Conservation (phyloP, 371 early-diverging fungal genomes). For the Rhizopus sp. region DNA sequence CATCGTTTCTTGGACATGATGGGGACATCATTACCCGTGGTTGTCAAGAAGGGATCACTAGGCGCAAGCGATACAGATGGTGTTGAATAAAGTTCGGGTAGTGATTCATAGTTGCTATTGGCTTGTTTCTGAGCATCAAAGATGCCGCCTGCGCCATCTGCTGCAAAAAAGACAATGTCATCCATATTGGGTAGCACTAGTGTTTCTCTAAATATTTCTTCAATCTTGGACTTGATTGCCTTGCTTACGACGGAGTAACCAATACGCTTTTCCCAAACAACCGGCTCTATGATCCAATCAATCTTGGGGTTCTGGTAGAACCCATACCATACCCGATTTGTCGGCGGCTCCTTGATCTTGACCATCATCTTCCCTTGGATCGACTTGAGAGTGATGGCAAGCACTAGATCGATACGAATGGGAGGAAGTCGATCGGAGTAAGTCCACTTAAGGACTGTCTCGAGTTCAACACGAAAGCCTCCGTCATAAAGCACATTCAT, state of each 20-base stretch:
- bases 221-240: slow-evolving; percentile 82
- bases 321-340: slow-evolving; percentile 88
- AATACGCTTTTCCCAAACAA: slow-evolving; percentile 83
- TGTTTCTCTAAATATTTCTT: slow-evolving; percentile 76
- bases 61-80: slow-evolving; percentile 25
- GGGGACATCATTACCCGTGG: not conserved
- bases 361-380: slow-evolving; percentile 77
- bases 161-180: slow-evolving; percentile 76
- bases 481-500: slow-evolving; percentile 80
- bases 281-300: slow-evolving; percentile 79
- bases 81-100: slow-evolving; percentile 25
- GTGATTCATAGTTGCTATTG: slow-evolving; percentile 11
- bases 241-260: slow-evolving; percentile 78
- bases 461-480: slow-evolving; percentile 70
- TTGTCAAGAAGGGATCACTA: slow-evolving; percentile 17
- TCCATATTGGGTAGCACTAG: slow-evolving; percentile 93
- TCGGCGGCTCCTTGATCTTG: slow-evolving; percentile 82
- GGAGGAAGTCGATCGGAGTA: slow-evolving; percentile 61
- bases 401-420: slow-evolving; percentile 72
- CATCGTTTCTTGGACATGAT: slow-evolving; percentile 13
- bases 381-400: slow-evolving; percentile 69
- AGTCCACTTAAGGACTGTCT: slow-evolving; percentile 53
- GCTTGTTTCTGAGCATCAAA: slow-evolving; percentile 34
- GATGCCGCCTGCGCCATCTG: slow-evolving; percentile 64
- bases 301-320: slow-evolving; percentile 80